These are phyloP conservation scores for Salvia hispanica DNA, from an alignment of 257 asterid species.

Conservation along the genomic window DNA sequence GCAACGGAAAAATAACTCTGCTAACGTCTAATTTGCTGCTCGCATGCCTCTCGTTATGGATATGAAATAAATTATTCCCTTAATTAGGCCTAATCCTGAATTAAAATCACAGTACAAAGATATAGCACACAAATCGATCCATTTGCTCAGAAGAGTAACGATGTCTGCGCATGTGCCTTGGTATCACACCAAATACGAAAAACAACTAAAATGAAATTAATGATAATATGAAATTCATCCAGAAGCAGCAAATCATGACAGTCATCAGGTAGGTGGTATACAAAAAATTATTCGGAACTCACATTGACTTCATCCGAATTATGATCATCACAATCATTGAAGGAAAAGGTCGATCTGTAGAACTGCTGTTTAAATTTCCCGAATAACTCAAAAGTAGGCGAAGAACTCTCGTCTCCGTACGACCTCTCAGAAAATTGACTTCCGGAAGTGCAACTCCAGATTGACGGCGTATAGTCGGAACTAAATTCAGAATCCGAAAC, in stretches of 20 bases:
- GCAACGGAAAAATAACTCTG: slow-evolving; percentile 5
- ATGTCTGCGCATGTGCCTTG: not conserved
- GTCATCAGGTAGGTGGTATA: not conserved
- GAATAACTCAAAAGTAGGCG: slow-evolving; percentile 71
- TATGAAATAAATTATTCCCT: not conserved
- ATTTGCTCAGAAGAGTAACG: not conserved
- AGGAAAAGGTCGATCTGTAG: slow-evolving; percentile 48
- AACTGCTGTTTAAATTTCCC: slow-evolving; percentile 64
- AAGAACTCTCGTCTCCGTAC: slow-evolving; percentile 50
- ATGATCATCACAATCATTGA: slow-evolving; percentile 34
- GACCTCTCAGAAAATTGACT: slow-evolving; percentile 88
- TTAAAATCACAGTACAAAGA: not conserved
- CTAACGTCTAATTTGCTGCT: slow-evolving; percentile 22
- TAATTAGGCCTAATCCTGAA: slow-evolving; percentile 1
- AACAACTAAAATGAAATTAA: not conserved
- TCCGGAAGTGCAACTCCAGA: slow-evolving; percentile 74
- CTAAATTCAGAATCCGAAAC: slow-evolving; percentile 53
- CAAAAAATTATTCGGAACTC: slow-evolving; percentile 37
- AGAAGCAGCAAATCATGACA: not conserved
- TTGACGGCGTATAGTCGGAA: slow-evolving; percentile 61
- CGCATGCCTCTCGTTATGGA: not conserved
- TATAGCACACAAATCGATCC: slow-evolving; percentile 7
- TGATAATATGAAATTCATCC: not conserved
- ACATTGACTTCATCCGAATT: slow-evolving; percentile 50
- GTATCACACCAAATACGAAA: not conserved